Evolutionary conservation across 306 rosid species (phyloP).

Genomic region (Dalbergia oliveri): DNA sequence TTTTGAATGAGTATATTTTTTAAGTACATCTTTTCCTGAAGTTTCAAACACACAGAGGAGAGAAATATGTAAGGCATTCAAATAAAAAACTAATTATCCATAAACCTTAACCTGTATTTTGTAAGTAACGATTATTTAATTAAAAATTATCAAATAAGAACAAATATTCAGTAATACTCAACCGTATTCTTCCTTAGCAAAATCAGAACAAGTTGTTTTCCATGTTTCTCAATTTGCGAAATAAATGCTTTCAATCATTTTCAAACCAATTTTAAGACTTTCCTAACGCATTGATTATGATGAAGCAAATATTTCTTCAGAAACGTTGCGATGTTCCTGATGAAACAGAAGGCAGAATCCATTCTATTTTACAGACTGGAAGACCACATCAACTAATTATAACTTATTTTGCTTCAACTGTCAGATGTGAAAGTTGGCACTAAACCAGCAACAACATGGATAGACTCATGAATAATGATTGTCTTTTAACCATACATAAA

Average conservation of each 20-base stretch:
- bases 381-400: conserved; percentile 12
- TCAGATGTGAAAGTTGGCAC: conserved; percentile 16
- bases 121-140: neutral
- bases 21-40: neutral
- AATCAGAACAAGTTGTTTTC: neutral
- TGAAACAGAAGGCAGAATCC: conserved; percentile 33
- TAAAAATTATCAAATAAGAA: neutral
- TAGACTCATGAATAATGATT: conserved; percentile 14
- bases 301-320: conserved; percentile 14
- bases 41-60: neutral
- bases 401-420: conserved; percentile 28
- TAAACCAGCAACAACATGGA: conserved; percentile 17
- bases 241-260: neutral
- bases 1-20: neutral
- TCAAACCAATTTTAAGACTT: conserved; percentile 8
- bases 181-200: neutral
- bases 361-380: conserved; percentile 22
- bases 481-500: neutral
- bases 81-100: neutral
- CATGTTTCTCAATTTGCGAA: neutral
- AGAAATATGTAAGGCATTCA: neutral
- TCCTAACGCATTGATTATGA: conserved; percentile 1
- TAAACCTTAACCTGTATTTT: neutral
- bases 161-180: neutral
- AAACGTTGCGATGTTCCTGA: neutral